Conservation (phyloP, 2,329 filamentous ascomycete genomes). For the Orbilia brochopaga region DNA sequence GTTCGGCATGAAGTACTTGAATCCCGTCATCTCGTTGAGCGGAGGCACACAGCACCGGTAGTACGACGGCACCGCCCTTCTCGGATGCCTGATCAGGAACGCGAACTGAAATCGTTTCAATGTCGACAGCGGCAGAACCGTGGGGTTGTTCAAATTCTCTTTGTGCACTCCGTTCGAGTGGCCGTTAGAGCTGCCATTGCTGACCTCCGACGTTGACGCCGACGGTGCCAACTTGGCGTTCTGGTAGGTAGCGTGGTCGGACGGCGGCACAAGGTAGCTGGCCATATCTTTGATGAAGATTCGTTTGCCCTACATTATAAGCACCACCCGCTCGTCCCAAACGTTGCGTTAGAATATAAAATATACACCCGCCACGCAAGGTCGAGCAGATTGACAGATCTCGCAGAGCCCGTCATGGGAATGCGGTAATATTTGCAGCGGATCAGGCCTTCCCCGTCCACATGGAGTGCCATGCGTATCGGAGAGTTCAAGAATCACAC, state of each 20-base stretch:
- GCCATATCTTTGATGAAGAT: conserved; percentile 98
- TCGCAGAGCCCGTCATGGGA: neutral
- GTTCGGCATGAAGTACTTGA: conserved; percentile 80
- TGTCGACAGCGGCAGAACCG: conserved; percentile 75
- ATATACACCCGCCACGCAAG: conserved; percentile 6
- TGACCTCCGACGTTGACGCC: conserved; percentile 60
- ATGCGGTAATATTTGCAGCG: conserved; percentile 13
- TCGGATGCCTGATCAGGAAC: conserved; percentile 96
- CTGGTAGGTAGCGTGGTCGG: conserved; percentile 67
- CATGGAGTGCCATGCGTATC: no score
- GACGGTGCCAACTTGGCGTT: conserved; percentile 72
- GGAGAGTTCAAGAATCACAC: conserved; percentile 61
- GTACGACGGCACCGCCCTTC: conserved; percentile 87
- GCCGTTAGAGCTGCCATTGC: conserved; percentile 56
- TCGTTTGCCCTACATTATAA: conserved; percentile 73
- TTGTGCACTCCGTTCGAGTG: conserved; percentile 53
- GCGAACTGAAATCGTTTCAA: conserved; percentile 88
- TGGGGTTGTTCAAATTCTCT: conserved; percentile 74
- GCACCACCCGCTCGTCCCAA: conserved; percentile 27
- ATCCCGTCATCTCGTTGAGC: conserved; percentile 79
- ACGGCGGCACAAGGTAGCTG: conserved; percentile 83
- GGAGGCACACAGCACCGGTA: conserved; percentile 93
- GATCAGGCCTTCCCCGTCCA: neutral
- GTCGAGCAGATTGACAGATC: neutral
- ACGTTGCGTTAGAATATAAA: conserved; percentile 13